Percentiles rank a stretch among this genome's conserved stretches.
phyloP scores from a whole-genome alignment of 2,329 filamentous ascomycete species.

The Penicillium brasilianum region DNA sequence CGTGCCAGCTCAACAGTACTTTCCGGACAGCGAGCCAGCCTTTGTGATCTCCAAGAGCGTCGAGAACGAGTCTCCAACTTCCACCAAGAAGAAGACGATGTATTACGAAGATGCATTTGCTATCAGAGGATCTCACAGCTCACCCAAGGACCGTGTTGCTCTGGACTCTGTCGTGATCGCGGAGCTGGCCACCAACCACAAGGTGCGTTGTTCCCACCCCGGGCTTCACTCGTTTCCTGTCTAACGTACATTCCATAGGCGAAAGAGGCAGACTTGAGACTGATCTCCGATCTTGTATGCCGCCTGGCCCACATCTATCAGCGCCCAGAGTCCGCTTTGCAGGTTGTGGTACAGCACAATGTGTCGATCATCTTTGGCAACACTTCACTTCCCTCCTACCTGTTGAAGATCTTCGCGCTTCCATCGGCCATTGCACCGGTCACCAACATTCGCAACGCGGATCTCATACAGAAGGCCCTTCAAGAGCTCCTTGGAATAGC shows the following conservation, averaged over 20 bases:
- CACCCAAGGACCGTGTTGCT: slow-evolving; percentile 54
- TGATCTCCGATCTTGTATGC: slow-evolving; percentile 75
- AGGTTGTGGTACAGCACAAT: slow-evolving; percentile 76
- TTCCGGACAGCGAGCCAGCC: slow-evolving; percentile 22
- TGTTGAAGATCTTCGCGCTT: slow-evolving; percentile 74
- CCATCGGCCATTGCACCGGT: slow-evolving; percentile 70
- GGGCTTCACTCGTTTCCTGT: neutral
- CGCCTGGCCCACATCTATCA: slow-evolving; percentile 77
- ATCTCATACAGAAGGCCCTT: slow-evolving; percentile 77
- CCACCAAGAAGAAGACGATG: slow-evolving; percentile 40
- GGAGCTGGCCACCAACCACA: slow-evolving; percentile 68
- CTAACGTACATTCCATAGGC: slow-evolving; percentile 45
- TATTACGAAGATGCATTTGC: slow-evolving; percentile 50
- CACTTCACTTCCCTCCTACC: slow-evolving; percentile 78
- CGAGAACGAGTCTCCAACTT: slow-evolving; percentile 23
- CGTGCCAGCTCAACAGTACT: slow-evolving; percentile 14
- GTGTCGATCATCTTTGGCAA: slow-evolving; percentile 76
- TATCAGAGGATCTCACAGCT: slow-evolving; percentile 41
- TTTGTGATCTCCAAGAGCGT: slow-evolving; percentile 21
- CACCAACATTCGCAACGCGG: slow-evolving; percentile 80
- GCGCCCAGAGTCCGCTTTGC: slow-evolving; percentile 72
- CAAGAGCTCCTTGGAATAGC: slow-evolving; percentile 71
- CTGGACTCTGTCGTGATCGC: slow-evolving; percentile 65
- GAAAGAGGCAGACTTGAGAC: slow-evolving; percentile 75
- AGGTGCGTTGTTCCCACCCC: slow-evolving; percentile 52